phyloP scores from a whole-genome alignment of 2,329 filamentous ascomycete species.

The Fusarium graminum region DNA sequence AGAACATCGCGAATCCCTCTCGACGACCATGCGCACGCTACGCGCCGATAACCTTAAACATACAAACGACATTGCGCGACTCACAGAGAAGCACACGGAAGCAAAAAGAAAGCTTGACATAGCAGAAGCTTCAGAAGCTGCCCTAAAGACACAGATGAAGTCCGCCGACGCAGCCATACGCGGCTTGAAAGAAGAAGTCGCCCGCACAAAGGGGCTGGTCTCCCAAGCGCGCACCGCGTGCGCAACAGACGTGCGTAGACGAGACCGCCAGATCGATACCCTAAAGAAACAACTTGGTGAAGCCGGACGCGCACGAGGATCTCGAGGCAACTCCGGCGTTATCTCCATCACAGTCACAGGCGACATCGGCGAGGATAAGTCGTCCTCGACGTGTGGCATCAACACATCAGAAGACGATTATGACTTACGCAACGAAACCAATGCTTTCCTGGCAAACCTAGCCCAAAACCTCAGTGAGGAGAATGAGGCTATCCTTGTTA shows the following conservation, averaged over 20 bases:
- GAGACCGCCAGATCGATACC: slow-evolving; percentile 88
- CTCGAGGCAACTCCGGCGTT: slow-evolving; percentile 66
- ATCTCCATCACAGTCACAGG: slow-evolving; percentile 70
- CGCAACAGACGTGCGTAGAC: slow-evolving; percentile 89
- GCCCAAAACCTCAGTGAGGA: slow-evolving; percentile 89
- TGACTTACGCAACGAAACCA: slow-evolving; percentile 86
- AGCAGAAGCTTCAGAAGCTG: slow-evolving; percentile 77
- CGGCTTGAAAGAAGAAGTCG: slow-evolving; percentile 85
- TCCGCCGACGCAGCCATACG: slow-evolving; percentile 80
- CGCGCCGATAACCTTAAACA: slow-evolving; percentile 82
- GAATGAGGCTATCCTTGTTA: slow-evolving; percentile 82
- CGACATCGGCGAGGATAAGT: slow-evolving; percentile 64
- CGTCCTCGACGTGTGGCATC: slow-evolving; percentile 47
- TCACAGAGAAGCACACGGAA: slow-evolving; percentile 67
- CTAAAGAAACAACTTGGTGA: slow-evolving; percentile 89
- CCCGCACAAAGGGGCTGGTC: slow-evolving; percentile 81
- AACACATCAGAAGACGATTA: slow-evolving; percentile 63
- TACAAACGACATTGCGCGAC: slow-evolving; percentile 73
- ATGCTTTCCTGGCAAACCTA: slow-evolving; percentile 87
- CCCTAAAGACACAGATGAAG: slow-evolving; percentile 76
- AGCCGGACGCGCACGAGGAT: slow-evolving; percentile 71
- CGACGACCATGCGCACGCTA: slow-evolving; percentile 80
- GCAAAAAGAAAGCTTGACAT: slow-evolving; percentile 68
- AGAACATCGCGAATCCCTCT: slow-evolving; percentile 86
- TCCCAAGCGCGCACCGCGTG: slow-evolving; percentile 88